Evolutionary conservation across 352 stramenopile genomes (phyloP), one percentile per base, ranked within the genome.

Genomic region (Pythium coloratum): DNA sequence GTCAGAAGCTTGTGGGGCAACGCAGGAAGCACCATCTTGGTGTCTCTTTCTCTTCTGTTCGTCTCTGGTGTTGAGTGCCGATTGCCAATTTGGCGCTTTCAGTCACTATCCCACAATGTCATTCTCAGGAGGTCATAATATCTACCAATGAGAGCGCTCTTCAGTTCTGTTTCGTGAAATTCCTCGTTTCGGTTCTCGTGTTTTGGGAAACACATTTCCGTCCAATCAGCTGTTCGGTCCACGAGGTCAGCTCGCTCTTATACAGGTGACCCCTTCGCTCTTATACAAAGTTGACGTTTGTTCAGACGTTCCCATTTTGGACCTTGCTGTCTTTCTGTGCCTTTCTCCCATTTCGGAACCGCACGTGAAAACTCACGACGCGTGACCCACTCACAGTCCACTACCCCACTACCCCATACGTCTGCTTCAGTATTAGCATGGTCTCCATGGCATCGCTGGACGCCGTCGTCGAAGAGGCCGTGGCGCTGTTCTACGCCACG

Each of bases 401-500:
- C 54, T 49, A 16, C 32, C 9, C 4, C 18, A 5, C 36, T 59
- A 12, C 47, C 47, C 20, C 20, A 24, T 24, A 24, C 20, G 20
- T 24, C 20, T 24, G 20, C 20, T 24, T 24, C 20, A 24, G 20
- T 24, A 24, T 9, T 54, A 54, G n/a, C 47, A 67, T 69, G 63
- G 46, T 64, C 44, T 59, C 63, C 33, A 62, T 62, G 53, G 53
- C 44, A 4, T 59, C 73, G 38, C 50, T 80, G 47, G 65, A 73
- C 42, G 38, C 59, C 13, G 69, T 75, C 67, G 76, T 82, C 44
- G 80, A 89, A 56, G 75, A 88, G 44, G 81, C 81, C 57, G 62
- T 90, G 42, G 67, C 68, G 70, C 77, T 90, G 51, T 90, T 90
- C 72, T 86, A 84, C 76, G 66, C 71, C 28, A 78, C 73, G 14